phyloP scores from a whole-genome alignment of 495 filamentous ascomycete genomes.

The Aspergillus kassunensis region DNA sequence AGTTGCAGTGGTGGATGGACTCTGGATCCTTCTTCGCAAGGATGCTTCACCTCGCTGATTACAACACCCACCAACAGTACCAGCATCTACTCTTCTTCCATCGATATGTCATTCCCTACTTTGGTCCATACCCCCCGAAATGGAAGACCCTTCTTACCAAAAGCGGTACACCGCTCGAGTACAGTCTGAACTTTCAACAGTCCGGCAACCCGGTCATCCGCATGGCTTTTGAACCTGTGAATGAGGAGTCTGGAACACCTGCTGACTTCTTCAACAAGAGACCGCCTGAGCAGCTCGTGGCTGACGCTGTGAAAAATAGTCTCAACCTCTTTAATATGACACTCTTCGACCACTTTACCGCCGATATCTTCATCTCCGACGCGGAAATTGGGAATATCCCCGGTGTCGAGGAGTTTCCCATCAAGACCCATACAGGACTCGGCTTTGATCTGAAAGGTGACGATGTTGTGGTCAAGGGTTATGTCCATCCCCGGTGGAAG shows the following conservation, averaged over 20 bases:
- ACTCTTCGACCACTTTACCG: neutral
- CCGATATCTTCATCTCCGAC: neutral
- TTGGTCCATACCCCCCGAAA: constrained; percentile 11
- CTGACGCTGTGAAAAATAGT: too few relatives aligned
- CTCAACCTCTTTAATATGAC: neutral
- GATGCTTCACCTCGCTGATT: neutral
- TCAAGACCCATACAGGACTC: constrained; percentile 16
- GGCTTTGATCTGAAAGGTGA: constrained; percentile 17
- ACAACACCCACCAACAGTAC: neutral
- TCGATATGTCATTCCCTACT: neutral
- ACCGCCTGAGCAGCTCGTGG: neutral
- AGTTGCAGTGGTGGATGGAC: constrained; percentile 8
- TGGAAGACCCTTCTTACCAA: constrained; percentile 13
- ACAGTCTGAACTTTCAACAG: constrained; percentile 20
- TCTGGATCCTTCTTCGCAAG: neutral
- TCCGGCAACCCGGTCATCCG: constrained; percentile 3
- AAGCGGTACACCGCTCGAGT: constrained; percentile 15
- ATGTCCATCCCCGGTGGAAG: constrained; percentile 9
- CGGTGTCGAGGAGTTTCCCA: neutral
- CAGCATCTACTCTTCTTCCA: constrained; percentile 7
- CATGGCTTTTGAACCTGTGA: constrained; percentile 18
- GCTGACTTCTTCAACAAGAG: neutral
- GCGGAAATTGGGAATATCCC: neutral
- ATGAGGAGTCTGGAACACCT: neutral
- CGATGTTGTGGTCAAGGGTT: constrained; percentile 16